Evolutionary conservation across 768 basidiomycete species (phyloP).

Genomic region (Cystobasidium ongulense): DNA sequence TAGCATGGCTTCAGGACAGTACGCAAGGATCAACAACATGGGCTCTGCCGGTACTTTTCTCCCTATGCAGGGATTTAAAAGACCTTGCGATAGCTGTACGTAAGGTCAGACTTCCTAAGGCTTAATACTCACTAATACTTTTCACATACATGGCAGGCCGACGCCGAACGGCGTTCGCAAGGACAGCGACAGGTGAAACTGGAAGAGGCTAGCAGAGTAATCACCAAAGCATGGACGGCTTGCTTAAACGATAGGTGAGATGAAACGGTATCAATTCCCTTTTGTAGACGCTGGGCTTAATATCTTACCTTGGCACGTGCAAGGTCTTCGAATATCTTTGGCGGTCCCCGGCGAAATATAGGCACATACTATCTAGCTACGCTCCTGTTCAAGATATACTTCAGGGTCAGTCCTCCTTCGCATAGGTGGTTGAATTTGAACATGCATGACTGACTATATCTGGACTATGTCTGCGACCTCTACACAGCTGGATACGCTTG

Average conservation of each 20-base stretch:
- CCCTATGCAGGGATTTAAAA: slow-evolving; percentile 36
- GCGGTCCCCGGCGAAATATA: slow-evolving; percentile 70
- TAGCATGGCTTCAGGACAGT: slow-evolving; percentile 21
- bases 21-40: slow-evolving; percentile 26
- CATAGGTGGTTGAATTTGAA: background rate
- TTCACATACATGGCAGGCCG: slow-evolving; percentile 22
- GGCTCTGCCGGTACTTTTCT: slow-evolving; percentile 37
- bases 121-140: too few relatives aligned
- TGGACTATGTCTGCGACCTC: background rate
- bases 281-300: background rate
- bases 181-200: slow-evolving; percentile 35
- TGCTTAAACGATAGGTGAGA: slow-evolving; percentile 74
- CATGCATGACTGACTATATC: background rate
- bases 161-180: slow-evolving; percentile 1
- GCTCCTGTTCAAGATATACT: slow-evolving; percentile 85
- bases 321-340: slow-evolving; percentile 40
- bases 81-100: slow-evolving; percentile 34
- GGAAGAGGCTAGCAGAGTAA: slow-evolving; percentile 37
- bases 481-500: slow-evolving; percentile 74
- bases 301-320: background rate
- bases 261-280: slow-evolving; percentile 41
- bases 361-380: slow-evolving; percentile 87
- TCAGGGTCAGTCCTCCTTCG: slow-evolving; percentile 57
- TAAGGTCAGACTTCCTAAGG: background rate
- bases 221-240: slow-evolving; percentile 43